Evolutionary conservation across 345 rosid genomes (phyloP), one percentile per base, ranked within the genome.

Genomic region (Hibiscus trionum): DNA sequence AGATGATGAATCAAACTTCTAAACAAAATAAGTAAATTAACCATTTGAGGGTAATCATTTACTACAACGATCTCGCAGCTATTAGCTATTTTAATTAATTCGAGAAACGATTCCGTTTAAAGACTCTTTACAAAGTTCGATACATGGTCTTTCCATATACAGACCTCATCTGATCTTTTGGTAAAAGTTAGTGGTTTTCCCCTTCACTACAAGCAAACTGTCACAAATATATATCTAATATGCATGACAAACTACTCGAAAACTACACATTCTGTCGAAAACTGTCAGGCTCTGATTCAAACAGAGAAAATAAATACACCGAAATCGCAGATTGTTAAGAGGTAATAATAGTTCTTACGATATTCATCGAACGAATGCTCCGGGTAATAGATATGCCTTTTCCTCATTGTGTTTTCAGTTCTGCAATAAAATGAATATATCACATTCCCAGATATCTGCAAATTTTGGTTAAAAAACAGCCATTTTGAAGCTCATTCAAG

Each of bases 281-380:
- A 11, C 70, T 5, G 55, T 5, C 21, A 0, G 14, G 27, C 15
- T 47, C 57, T 14, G 9, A 26, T 47, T 47, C 2, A 19, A 69
- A 11, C 27, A 1, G 49, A 55, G 4, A 35, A 3, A 29, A 42
- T 2, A 59, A 52, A 49, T 6, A 29, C 1, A 61, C 42, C 2
- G 35, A 61, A 69, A 58, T 2, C 9, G 29, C 12, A 49, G 8
- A 59, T 33, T 37, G 19, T 33, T 1, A n/a, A n/a, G n/a, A 42
- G 46, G 69, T 56, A 62, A 72, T 16, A 72, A 71, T 12, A 67
- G 37, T 33, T 33, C 91, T 86, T 86, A 93, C 98, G 85, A 68
- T 72, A 75, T 63, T 65, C 77, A 70, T 78, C 67, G 65, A 87
- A 83, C 2, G 89, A 83, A 81, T 93, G 89, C 73, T 79, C 78